Percentiles rank a stretch among this genome's conserved stretches.
Evolutionary conservation across 176 grass and related monocot species (phyloP).

Genomic region (Thinopyrum elongatum): DNA sequence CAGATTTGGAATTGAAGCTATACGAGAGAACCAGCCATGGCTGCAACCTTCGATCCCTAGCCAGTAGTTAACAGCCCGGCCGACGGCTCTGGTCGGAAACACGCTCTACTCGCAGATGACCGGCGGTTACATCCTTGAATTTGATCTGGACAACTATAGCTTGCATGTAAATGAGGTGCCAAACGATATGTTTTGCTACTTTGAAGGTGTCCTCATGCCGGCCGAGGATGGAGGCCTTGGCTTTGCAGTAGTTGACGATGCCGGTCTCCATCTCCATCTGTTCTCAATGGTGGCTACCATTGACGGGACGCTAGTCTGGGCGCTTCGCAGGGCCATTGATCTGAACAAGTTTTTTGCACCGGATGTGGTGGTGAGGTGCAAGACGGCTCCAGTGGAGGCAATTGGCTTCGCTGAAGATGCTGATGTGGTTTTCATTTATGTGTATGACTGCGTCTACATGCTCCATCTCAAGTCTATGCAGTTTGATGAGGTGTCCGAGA

Average conservation of each 20-base stretch:
- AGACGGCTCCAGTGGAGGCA: not conserved
- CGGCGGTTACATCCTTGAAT: not conserved
- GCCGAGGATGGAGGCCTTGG: not conserved
- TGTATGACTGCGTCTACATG: not conserved
- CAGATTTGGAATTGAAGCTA: no score
- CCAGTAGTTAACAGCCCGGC: no score
- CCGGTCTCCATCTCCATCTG: not conserved
- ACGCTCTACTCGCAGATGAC: not conserved
- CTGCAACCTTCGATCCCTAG: no score
- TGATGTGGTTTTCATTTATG: not conserved
- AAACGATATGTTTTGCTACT: not conserved
- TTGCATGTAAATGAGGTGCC: not conserved
- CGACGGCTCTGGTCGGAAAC: not conserved
- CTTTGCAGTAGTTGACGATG: not conserved
- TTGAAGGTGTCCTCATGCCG: not conserved
- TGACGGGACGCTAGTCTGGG: not conserved
- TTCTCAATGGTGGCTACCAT: not conserved
- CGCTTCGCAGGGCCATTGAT: not conserved
- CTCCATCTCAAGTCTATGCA: slow-evolving; percentile 3
- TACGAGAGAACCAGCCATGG: no score
- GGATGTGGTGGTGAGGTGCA: not conserved
- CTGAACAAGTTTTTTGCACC: not conserved
- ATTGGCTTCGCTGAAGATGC: not conserved
- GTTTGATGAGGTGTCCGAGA: not conserved
- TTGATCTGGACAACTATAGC: not conserved